These are phyloP conservation scores for Paracoccidioides lutzii DNA, from an alignment of 2,329 filamentous ascomycete species.

Conservation along the genomic window DNA sequence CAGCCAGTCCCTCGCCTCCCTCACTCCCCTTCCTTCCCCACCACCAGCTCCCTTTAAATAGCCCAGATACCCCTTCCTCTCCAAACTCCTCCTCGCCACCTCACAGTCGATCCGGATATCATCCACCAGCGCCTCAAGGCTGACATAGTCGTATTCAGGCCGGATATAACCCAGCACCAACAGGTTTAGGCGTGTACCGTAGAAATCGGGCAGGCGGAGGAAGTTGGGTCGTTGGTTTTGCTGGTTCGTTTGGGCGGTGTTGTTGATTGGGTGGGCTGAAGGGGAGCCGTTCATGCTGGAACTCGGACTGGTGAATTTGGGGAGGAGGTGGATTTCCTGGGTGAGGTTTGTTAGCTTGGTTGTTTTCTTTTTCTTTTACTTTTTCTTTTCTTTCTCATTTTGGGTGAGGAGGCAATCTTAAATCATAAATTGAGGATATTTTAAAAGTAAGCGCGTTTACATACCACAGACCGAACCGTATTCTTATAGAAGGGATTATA, in stretches of 20 bases:
- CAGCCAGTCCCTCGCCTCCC: conserved; percentile 25
- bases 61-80: conserved; percentile 45
- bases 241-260: not conserved
- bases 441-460: conserved; percentile 11
- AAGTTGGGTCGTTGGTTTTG: conserved; percentile 14
- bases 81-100: conserved; percentile 63
- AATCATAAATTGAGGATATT: not conserved
- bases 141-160: conserved; percentile 77
- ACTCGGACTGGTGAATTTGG: conserved; percentile 43
- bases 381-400: not conserved
- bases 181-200: conserved; percentile 65
- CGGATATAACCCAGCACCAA: conserved; percentile 77
- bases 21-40: conserved; percentile 17
- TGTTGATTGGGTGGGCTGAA: conserved; percentile 15
- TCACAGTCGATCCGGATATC: conserved; percentile 85
- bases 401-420: not conserved
- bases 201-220: conserved; percentile 56
- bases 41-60: conserved; percentile 24
- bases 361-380: not conserved
- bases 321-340: conserved; percentile 73
- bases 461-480: conserved; percentile 59
- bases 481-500: conserved; percentile 99
- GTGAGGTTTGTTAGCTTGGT: not conserved
- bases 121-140: conserved; percentile 66
- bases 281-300: conserved; percentile 6